A percentile compares a stretch with the other conserved stretches of the same genome.
These are phyloP conservation scores for Lichtheimia hyalospora DNA, from an alignment of 371 early-diverging fungal species.

Conservation along the genomic window DNA sequence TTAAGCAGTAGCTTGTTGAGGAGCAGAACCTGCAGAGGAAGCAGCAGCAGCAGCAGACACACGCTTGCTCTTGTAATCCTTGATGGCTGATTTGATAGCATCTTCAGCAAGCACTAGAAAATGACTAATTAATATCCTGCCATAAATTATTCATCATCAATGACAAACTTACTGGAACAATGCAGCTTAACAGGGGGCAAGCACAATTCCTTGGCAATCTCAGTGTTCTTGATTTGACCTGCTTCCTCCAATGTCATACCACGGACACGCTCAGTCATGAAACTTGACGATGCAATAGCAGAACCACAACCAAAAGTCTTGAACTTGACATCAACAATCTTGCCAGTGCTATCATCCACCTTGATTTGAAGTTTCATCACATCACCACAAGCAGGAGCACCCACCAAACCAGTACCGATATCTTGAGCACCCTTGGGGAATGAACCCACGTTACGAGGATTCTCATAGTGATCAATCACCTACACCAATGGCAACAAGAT, in stretches of 20 bases:
- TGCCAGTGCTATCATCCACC: constrained; percentile 86
- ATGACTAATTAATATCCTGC: too few relatives aligned
- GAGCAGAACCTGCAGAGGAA: constrained; percentile 3
- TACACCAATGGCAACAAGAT: constrained; percentile 9
- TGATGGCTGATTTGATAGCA: constrained; percentile 97
- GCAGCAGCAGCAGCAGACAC: constrained; percentile 21
- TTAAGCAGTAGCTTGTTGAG: constrained; percentile 8
- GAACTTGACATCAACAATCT: constrained; percentile 96
- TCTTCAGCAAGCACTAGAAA: constrained; percentile 97
- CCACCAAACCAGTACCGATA: constrained; percentile 98
- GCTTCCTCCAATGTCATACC: constrained; percentile 92
- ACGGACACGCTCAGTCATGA: constrained; percentile 94
- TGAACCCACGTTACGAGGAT: constrained; percentile 97
- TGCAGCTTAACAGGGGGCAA: constrained; percentile 99
- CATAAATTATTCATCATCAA: too few relatives aligned
- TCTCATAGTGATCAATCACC: constrained; percentile 93
- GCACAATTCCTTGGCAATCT: constrained; percentile 94
- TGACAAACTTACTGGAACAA: constrained; percentile 82
- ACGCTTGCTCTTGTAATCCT: constrained; percentile 82
- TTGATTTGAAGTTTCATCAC: constrained; percentile 99
- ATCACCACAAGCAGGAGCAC: constrained; percentile 99
- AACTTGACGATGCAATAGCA: constrained; percentile 94
- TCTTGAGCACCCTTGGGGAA: constrained; percentile 78
- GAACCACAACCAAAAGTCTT: constrained; percentile 99
- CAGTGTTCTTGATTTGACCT: constrained; percentile 91